Percentiles rank a stretch among this genome's conserved stretches.
Conservation (phyloP, 345 rosid genomes). For the Eucalyptus rudis region DNA sequence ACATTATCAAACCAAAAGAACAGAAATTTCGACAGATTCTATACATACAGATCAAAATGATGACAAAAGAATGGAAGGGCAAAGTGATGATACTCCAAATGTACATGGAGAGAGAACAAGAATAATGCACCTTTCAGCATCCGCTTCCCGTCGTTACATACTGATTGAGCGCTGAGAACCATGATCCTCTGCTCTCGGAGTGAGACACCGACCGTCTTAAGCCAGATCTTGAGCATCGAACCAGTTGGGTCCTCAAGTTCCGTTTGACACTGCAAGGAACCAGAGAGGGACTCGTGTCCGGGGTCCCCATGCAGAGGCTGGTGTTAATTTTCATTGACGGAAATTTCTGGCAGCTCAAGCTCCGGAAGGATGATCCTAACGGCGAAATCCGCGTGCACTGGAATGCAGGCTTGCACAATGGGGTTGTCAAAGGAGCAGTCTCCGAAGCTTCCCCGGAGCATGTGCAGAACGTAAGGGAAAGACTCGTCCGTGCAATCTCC, state of each 20-base stretch:
- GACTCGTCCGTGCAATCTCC: conserved; percentile 50
- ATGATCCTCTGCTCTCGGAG: conserved; percentile 39
- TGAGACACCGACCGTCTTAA: conserved; percentile 35
- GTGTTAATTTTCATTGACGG: conserved; percentile 37
- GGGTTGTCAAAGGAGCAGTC: conserved; percentile 33
- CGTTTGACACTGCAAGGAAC: conserved; percentile 20
- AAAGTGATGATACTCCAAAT: background rate
- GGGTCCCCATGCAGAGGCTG: conserved; percentile 63
- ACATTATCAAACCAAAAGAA: background rate
- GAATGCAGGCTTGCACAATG: conserved; percentile 58
- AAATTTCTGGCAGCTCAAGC: conserved; percentile 61
- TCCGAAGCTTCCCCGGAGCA: conserved; percentile 57
- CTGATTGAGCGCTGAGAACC: conserved; percentile 72
- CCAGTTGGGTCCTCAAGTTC: conserved; percentile 17
- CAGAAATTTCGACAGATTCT: background rate
- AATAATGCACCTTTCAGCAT: conserved; percentile 23
- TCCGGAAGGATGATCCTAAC: conserved; percentile 56
- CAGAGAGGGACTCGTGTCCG: conserved; percentile 36
- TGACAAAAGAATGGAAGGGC: background rate
- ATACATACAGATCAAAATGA: background rate
- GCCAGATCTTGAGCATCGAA: conserved; percentile 40
- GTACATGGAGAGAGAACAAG: background rate
- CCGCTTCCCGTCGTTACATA: conserved; percentile 49
- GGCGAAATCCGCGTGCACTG: conserved; percentile 41
- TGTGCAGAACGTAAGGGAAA: conserved; percentile 64